Evolutionary conservation across 768 basidiomycete species (phyloP), one percentile per base, ranked within the genome.

Genomic region (Pulveroboletus frians): DNA sequence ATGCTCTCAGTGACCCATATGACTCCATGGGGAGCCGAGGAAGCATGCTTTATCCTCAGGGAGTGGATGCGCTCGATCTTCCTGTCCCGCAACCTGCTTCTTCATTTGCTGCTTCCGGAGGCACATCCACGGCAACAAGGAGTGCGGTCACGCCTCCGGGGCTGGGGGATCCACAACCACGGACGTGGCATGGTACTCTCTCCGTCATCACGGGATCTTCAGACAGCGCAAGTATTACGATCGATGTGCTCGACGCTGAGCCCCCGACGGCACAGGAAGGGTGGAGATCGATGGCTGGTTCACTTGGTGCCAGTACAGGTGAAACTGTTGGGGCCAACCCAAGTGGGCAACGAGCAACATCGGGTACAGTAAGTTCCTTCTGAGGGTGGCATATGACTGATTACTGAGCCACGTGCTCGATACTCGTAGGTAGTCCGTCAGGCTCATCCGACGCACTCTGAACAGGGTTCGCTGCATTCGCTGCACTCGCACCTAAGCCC

Each of bases 231-330:
- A 56, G 64, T 13, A 20, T 81, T 46, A 66, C 73, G 3, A 75
- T 81, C 17, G 84, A 88, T 59, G 60, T 85, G 5, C 68, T 86
- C 14, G 87, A 89, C 52, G 83, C 86, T 30, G 81, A 74, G 20
- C 86, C 87, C 8, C 86, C 87, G 3, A 61, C 61, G 47, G 80
- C 85, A 21, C 74, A 73, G 17, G 78, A 76, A 47, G 70, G 76
- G 5, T 88, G 87, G 87, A 72, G 79, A 50, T 70, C 71, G 10
- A 69, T 87, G 51, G 60, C 73, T 31, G 69, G 68, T 17, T 48
- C 63, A 17, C 49, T 43, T 10, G 47, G 47, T 34, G 4, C 64
- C 63, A 37, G 46, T 47, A 36, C 52, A 0, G 41, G 51, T 5
- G 54, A 60, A 49, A 49, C 38, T 43, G 57, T 37, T 43, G 57